Conservation (phyloP, 164 flowering plant species). For the Nymphaea colorata region DNA sequence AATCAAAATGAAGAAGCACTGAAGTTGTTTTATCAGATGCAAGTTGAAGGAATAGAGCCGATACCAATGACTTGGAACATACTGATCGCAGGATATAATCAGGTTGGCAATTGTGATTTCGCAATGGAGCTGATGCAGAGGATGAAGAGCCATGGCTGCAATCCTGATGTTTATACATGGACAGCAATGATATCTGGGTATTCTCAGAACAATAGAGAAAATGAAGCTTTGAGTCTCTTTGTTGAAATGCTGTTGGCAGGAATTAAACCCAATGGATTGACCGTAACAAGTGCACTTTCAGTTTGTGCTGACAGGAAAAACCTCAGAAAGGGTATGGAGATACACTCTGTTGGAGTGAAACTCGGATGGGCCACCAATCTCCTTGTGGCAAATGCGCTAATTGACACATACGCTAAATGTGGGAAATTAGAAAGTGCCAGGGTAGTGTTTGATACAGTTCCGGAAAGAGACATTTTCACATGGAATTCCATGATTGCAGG, state of each 20-base stretch:
- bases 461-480: conserved; percentile 16
- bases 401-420: conserved; percentile 21
- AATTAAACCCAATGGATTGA: conserved; percentile 20
- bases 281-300: conserved; percentile 18
- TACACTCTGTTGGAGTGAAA: conserved; percentile 18
- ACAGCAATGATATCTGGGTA: conserved; percentile 23
- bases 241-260: conserved; percentile 14
- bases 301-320: conserved; percentile 17
- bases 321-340: conserved; percentile 13
- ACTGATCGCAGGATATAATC: conserved; percentile 18
- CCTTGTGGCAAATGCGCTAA: conserved; percentile 18
- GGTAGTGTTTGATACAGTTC: conserved; percentile 12
- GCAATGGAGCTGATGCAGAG: conserved; percentile 21
- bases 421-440: conserved; percentile 15
- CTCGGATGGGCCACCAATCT: conserved; percentile 9
- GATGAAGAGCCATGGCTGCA: conserved; percentile 13
- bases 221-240: conserved; percentile 18
- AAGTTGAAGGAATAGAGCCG: conserved; percentile 15
- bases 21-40: conserved; percentile 14
- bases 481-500: conserved; percentile 25
- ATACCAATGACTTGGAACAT: conserved; percentile 21
- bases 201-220: conserved; percentile 15
- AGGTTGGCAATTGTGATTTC: conserved; percentile 15
- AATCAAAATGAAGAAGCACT: conserved; percentile 13
- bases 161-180: conserved; percentile 24